Evolutionary conservation across 73 alveolate genomes (phyloP).

Genomic region (Paramecium sonneborni): DNA sequence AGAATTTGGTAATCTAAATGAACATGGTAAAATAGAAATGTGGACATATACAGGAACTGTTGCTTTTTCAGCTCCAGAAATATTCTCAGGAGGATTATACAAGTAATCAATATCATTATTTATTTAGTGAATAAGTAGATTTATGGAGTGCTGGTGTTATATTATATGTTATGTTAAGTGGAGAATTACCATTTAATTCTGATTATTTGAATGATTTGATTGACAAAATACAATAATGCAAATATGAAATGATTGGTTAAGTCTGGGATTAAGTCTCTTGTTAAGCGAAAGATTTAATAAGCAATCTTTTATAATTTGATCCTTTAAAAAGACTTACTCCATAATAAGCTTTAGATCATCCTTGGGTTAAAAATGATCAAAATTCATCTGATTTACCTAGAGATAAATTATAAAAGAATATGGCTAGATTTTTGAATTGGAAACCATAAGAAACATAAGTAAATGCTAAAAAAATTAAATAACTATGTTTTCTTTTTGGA

Average conservation of each 20-base stretch:
- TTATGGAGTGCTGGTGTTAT: slow-evolving; percentile 72
- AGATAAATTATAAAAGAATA: background rate
- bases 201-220: slow-evolving; percentile 58
- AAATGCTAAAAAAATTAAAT: background rate
- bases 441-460: slow-evolving; percentile 8
- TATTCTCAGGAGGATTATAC: slow-evolving; percentile 61
- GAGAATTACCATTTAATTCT: slow-evolving; percentile 63
- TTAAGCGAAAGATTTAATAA: slow-evolving; percentile 41
- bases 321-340: slow-evolving; percentile 44
- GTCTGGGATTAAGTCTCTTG: background rate
- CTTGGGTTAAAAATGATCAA: background rate
- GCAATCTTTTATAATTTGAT: background rate
- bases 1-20: slow-evolving; percentile 60
- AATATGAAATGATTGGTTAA: slow-evolving; percentile 7
- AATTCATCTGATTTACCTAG: background rate
- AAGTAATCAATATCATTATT: background rate
- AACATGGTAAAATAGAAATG: slow-evolving; percentile 57
- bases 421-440: background rate
- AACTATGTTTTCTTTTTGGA: slow-evolving; percentile 36
- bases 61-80: slow-evolving; percentile 68
- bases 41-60: slow-evolving; percentile 72
- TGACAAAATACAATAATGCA: slow-evolving; percentile 22
- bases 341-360: slow-evolving; percentile 31
- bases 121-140: slow-evolving; percentile 52
- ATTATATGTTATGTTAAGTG: slow-evolving; percentile 58